Base-by-base conservation (phyloP, 148 eudicot species). In the Vaccinium darrowii region DNA sequence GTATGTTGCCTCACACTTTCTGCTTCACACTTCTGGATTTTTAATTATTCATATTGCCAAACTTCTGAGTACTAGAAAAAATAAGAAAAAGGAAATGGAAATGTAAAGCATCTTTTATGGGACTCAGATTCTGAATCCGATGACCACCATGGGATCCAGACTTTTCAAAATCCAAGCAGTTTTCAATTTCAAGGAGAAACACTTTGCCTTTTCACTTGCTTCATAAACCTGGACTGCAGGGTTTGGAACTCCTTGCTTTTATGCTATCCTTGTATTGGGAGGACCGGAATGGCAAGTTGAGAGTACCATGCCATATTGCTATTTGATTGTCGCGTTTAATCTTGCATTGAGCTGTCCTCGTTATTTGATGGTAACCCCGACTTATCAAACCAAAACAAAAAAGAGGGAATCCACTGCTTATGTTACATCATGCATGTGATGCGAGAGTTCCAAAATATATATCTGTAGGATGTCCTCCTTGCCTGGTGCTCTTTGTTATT, bases 391-490 rank as follows among this genome's bases (percentile, higher is more conserved):
- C 0, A 67, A 11, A 67, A 67, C 16, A 11, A 67, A 67, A 21
- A 19, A 7, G 11, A 21, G 12, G 39, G 54, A 49, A 19, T 76
- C 54, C 14, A 36, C 49, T 74, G 23, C 36, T 74, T 74, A 33
- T 39, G 51, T 36, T 76, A 33, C 65, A 25, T 25, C 67, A 7
- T 62, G 25, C 67, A 11, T 54, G 43, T 13, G 21, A 52, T 53
- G 63, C 0, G 81, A 30, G 23, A 11, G 39, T 4, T 49, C 21
- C 80, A 0, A 14, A 78, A 78, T 10, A 51, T 53, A 8, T 13
- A 79, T 53, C 19, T 27, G 62, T 53, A 25, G 63, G 80, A 30
- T 79, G 62, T 53, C 50, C 81, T 78, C 43, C 52, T 78, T 78
- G 39, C 21, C 62, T 19, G 62, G 62, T 78, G 62, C 43, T 78